Percentiles rank a stretch among this genome's conserved stretches.
Evolutionary conservation across 1,284 basidiomycete species (phyloP).

Genomic region (Pisolithus thermaeus): DNA sequence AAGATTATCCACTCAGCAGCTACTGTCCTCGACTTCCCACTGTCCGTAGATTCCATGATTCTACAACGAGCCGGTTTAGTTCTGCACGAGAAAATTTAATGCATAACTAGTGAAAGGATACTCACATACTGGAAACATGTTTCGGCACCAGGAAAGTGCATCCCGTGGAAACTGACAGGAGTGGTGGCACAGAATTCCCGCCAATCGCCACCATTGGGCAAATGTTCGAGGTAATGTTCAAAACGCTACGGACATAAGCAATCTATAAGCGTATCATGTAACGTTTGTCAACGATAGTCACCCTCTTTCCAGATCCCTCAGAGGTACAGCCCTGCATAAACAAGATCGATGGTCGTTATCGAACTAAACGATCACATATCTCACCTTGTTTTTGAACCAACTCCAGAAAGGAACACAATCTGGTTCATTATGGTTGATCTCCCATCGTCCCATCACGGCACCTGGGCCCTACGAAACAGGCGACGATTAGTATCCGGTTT

Average conservation of each 20-base stretch:
- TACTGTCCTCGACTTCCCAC: conserved; percentile 21
- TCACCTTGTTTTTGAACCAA: conserved; percentile 18
- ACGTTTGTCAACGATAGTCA: not conserved
- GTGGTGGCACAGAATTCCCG: conserved; percentile 25
- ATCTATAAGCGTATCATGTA: not conserved
- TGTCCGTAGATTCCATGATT: conserved; percentile 18
- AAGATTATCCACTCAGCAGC: conserved; percentile 4
- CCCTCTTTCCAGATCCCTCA: conserved; percentile 18
- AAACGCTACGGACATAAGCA: conserved; percentile 9
- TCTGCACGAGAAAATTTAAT: not conserved
- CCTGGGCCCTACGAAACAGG: conserved; percentile 15
- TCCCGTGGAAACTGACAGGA: conserved; percentile 11
- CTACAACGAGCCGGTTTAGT: conserved; percentile 2
- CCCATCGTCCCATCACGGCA: conserved; percentile 18
- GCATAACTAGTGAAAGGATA: too few species aligned
- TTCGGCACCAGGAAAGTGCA: conserved; percentile 16
- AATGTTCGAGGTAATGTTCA: conserved; percentile 17
- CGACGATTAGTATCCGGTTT: not conserved
- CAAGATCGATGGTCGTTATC: not conserved
- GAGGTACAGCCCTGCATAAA: conserved; percentile 22
- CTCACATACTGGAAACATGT: conserved; percentile 17
- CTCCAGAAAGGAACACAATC: conserved; percentile 21
- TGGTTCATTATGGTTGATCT: conserved; percentile 15
- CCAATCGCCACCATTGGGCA: conserved; percentile 20
- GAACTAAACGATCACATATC: not conserved